These are phyloP conservation scores for Calonectria naviculata DNA, from an alignment of 2,329 filamentous ascomycete genomes.

Conservation along the genomic window DNA sequence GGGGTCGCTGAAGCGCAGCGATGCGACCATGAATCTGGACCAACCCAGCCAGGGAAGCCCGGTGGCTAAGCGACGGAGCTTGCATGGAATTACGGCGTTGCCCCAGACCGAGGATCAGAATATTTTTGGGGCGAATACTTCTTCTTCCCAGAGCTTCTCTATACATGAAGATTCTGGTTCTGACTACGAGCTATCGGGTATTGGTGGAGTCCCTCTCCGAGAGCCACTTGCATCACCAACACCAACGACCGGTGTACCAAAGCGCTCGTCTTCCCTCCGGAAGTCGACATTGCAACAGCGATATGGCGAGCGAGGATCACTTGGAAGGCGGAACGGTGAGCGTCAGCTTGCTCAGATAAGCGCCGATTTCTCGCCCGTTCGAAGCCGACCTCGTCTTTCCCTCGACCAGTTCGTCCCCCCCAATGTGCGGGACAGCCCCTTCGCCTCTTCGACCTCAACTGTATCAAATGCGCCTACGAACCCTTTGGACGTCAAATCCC, in stretches of 20 bases:
- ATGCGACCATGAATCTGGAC: conserved; percentile 89
- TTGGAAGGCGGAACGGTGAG: conserved; percentile 69
- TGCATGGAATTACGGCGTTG: conserved; percentile 79
- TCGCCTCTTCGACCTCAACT: conserved; percentile 66
- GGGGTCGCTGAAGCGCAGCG: conserved; percentile 91
- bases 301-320: conserved; percentile 74
- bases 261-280: conserved; percentile 80
- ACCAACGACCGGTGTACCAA: conserved; percentile 66
- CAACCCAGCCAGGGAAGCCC: conserved; percentile 83
- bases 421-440: conserved; percentile 71
- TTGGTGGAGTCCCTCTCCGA: conserved; percentile 44
- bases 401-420: conserved; percentile 81
- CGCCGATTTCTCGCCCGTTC: conserved; percentile 66
- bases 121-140: conserved; percentile 75
- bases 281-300: conserved; percentile 92
- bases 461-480: conserved; percentile 59
- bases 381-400: conserved; percentile 78
- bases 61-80: conserved; percentile 88
- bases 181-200: conserved; percentile 66
- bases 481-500: conserved; percentile 54
- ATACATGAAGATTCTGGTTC: conserved; percentile 59
- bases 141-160: conserved; percentile 60
- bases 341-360: conserved; percentile 63
- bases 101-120: conserved; percentile 70
- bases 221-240: conserved; percentile 58